These are phyloP conservation scores for Nicotiana sylvestris DNA, from an alignment of 257 asterid genomes.

Conservation along the genomic window DNA sequence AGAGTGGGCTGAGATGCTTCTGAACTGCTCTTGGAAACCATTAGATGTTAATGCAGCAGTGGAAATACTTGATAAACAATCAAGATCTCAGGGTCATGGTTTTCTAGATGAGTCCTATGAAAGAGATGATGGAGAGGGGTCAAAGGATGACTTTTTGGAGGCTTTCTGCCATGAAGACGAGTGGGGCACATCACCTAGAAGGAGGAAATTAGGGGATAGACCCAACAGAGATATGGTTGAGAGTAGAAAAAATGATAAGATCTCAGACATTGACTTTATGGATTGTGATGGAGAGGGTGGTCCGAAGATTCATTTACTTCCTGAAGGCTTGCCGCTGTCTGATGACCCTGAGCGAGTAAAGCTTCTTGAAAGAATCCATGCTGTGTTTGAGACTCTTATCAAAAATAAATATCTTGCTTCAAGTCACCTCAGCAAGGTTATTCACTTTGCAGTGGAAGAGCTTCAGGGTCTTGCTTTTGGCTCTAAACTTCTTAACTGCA, in stretches of 20 bases:
- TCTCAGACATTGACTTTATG: slow-evolving; percentile 67
- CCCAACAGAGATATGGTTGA: slow-evolving; percentile 33
- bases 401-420: slow-evolving; percentile 69
- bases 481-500: slow-evolving; percentile 59
- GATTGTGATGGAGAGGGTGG: slow-evolving; percentile 69
- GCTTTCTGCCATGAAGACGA: slow-evolving; percentile 53
- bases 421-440: slow-evolving; percentile 81
- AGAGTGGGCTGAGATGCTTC: slow-evolving; percentile 88
- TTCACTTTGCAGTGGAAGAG: slow-evolving; percentile 79
- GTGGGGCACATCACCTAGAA: slow-evolving; percentile 55
- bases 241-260: slow-evolving; percentile 50
- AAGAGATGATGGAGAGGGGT: slow-evolving; percentile 41
- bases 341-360: slow-evolving; percentile 84
- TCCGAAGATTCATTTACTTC: slow-evolving; percentile 39
- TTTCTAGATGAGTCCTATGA: slow-evolving; percentile 41
- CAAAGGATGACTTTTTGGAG: slow-evolving; percentile 62
- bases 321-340: slow-evolving; percentile 66
- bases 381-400: slow-evolving; percentile 58
- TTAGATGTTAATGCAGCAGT: slow-evolving; percentile 54
- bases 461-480: slow-evolving; percentile 69
- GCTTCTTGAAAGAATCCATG: slow-evolving; percentile 73
- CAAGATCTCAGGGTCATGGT: slow-evolving; percentile 36
- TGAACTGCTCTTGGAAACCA: slow-evolving; percentile 81
- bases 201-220: slow-evolving; percentile 36
- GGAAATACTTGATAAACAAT: slow-evolving; percentile 43